Conservation (phyloP, 2,329 filamentous ascomycete species). For the Venturia pyrina region DNA sequence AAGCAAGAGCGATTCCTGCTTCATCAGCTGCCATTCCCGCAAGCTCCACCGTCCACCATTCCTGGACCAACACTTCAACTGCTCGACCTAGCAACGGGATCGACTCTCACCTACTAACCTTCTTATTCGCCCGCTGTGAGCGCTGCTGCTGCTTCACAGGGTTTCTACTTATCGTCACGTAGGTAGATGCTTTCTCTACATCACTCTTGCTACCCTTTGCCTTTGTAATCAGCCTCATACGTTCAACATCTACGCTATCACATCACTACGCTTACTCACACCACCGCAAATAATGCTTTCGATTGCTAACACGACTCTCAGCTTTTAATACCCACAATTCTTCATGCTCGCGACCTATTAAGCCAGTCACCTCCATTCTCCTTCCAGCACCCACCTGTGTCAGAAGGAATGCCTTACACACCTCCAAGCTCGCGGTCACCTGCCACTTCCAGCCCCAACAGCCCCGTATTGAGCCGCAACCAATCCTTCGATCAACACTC, state of each 20-base stretch:
- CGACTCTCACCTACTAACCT: conserved; percentile 1
- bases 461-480: conserved; percentile 39
- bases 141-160: background rate
- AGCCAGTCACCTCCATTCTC: background rate
- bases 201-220: background rate
- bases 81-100: background rate
- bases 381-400: background rate
- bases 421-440: conserved; percentile 56
- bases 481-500: conserved; percentile 38
- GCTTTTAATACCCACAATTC: conserved; percentile 7
- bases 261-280: background rate
- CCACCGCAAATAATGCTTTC: background rate
- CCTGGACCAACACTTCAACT: background rate
- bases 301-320: background rate
- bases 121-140: conserved; percentile 2
- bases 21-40: background rate
- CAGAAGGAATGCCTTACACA: conserved; percentile 71
- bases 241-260: background rate
- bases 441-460: conserved; percentile 44
- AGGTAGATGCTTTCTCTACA: background rate
- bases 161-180: conserved; percentile 4
- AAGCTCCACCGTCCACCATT: background rate
- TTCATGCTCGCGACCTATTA: background rate
- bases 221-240: background rate
- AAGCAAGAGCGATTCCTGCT: background rate